Base-by-base conservation (phyloP, 2,329 filamentous ascomycete species). In the Neonectria coccinea region DNA sequence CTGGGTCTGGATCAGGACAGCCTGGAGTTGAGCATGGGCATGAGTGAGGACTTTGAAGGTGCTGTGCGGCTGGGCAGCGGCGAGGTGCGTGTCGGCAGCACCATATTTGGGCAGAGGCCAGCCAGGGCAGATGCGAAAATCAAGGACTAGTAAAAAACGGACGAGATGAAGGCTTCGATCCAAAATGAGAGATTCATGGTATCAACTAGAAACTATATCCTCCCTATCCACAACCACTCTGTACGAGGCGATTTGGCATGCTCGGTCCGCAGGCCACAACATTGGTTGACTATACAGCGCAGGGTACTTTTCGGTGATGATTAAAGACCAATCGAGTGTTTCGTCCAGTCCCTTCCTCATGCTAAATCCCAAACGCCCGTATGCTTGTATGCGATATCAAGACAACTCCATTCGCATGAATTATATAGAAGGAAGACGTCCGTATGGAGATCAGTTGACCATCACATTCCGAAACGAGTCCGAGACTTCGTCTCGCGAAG, bases 21-120 rank as follows among this genome's bases (percentile, higher is more conserved):
- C n/a, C 77, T 97, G 73, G 94, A 97, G 83, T 79, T 98, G 79
- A 97, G 94, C 79, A 99, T 99, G 95, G 95, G 95, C 7, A 99
- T 99, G 96, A 97, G 94, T 77, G 89, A 93, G 75, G 96, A 99
- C 79, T 99, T 95, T 78, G 94, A 97, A 82, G 92, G 91, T 8
- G 96, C 96, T 0, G 90, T 98, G 74, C 81, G 79, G 12, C 83
- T 93, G 83, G 96, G 96, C 0, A 97, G 94, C 80, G 86, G 88
- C 71, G 94, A 98, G 84, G 94, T 99, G 6, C 87, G 96, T 62
- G 89, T 99, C 9, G 96, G 96, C 2, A 98, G 93, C 75, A 95
- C 92, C 2, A 97, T 99, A 62, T 99, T 99, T 77, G 96, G 96
- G 2, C 83, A 89, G 75, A 86, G 96, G 75, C 93, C 93, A 16